Conservation (phyloP, 345 rosid species). For the Eucalyptus cloeziana region DNA sequence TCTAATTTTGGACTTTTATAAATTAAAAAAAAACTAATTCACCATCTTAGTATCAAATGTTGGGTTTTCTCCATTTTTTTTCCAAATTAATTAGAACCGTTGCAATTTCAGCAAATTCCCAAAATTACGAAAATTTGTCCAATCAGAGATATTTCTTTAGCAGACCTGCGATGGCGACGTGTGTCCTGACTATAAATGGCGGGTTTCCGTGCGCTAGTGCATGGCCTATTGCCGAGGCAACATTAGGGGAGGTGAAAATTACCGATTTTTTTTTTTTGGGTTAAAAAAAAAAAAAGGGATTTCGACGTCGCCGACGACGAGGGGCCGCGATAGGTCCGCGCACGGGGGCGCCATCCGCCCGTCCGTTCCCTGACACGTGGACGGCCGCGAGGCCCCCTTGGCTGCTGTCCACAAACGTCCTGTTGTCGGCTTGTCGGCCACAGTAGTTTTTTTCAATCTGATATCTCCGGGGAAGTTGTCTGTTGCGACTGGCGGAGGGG, state of each 20-base stretch:
- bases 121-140: background rate
- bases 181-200: background rate
- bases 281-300: background rate
- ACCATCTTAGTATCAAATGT: background rate
- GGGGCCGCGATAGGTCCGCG: background rate
- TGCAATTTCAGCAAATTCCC: background rate
- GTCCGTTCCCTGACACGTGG: slow-evolving; percentile 33
- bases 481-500: slow-evolving; percentile 11
- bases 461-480: background rate
- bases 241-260: background rate
- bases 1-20: background rate
- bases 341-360: slow-evolving; percentile 4
- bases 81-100: background rate
- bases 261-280: too few species aligned
- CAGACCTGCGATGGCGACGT: background rate
- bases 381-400: background rate
- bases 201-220: background rate
- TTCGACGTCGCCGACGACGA: background rate
- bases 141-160: background rate
- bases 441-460: background rate
- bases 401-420: slow-evolving; percentile 40
- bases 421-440: slow-evolving; percentile 81
- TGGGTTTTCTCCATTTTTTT: background rate
- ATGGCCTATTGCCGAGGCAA: background rate
- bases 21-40: background rate